Conservation (phyloP, 208 protist genomes). For the Acanthamoeba castellanii region DNA sequence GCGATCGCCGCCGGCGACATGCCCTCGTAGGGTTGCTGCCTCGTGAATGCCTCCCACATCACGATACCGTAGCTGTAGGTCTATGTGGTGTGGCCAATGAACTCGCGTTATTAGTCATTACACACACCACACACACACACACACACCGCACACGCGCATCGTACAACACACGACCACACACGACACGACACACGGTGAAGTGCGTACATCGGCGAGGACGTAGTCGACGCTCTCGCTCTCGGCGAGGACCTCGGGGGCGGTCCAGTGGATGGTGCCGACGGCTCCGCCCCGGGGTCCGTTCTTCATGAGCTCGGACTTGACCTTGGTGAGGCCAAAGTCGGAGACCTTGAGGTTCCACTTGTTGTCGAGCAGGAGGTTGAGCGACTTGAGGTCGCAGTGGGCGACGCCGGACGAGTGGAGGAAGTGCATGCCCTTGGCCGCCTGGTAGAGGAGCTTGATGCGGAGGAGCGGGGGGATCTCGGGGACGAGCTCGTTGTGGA, state of each 20-base stretch:
- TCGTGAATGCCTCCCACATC: slow-evolving; percentile 9
- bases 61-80: slow-evolving; percentile 38
- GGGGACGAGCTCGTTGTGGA: slow-evolving; percentile 35
- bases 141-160: too few relatives aligned
- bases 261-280: slow-evolving; percentile 31
- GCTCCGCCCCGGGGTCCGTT: not conserved
- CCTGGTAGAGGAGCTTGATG: slow-evolving; percentile 46
- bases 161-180: too few relatives aligned
- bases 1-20: slow-evolving; percentile 44
- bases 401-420: slow-evolving; percentile 16
- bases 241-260: slow-evolving; percentile 13
- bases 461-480: not conserved
- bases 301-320: not conserved
- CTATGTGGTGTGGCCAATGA: too few relatives aligned
- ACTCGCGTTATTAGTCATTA: too few relatives aligned
- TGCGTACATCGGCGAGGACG: not conserved
- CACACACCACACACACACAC: not conserved
- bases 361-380: not conserved
- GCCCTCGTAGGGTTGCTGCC: slow-evolving; percentile 10
- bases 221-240: not conserved
- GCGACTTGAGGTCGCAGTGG: slow-evolving; percentile 10
- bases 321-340: slow-evolving; percentile 62
- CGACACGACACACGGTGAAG: too few relatives aligned
- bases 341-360: slow-evolving; percentile 47
- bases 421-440: slow-evolving; percentile 70